A percentile compares a stretch with the other conserved stretches of the same genome.
Conservation (phyloP, 2,329 filamentous ascomycete species). For the Colletotrichum somersetense region DNA sequence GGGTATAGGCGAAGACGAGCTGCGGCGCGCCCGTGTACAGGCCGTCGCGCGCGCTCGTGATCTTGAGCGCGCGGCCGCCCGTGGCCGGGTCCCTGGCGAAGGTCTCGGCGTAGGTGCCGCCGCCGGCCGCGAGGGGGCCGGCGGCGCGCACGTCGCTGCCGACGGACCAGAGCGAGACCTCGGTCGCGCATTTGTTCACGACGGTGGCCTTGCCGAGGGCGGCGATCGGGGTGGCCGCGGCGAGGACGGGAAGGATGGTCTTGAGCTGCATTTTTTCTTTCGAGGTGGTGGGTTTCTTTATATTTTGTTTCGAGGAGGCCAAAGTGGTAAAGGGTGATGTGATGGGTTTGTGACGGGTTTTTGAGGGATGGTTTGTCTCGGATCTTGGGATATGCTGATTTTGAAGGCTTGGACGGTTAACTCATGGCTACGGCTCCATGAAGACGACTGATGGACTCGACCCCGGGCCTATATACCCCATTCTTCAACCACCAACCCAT, state of each 20-base stretch:
- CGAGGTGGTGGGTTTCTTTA: not conserved
- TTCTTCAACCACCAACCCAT: too few species aligned
- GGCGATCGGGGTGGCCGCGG: conserved; percentile 43
- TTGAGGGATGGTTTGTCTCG: too few species aligned
- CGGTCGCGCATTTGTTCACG: conserved; percentile 52
- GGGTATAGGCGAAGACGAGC: conserved; percentile 56
- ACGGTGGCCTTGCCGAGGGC: conserved; percentile 53
- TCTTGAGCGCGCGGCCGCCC: conserved; percentile 56
- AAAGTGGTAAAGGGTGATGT: not conserved
- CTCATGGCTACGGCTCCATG: not conserved
- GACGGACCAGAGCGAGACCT: conserved; percentile 56
- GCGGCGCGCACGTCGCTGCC: conserved; percentile 48
- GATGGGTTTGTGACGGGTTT: too few species aligned
- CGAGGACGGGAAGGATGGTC: conserved; percentile 41
- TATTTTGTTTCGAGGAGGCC: not conserved
- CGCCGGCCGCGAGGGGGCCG: conserved; percentile 46
- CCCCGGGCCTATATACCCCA: not conserved
- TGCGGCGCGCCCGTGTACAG: conserved; percentile 56
- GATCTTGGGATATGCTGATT: not conserved
- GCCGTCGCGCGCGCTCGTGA: conserved; percentile 51
- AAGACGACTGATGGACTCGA: not conserved
- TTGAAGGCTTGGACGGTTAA: not conserved
- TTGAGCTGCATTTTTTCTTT: conserved; percentile 23
- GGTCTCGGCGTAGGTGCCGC: conserved; percentile 50
- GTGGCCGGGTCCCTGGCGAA: conserved; percentile 53